These are phyloP conservation scores for Cicer arietinum DNA, from an alignment of 306 rosid genomes.

Conservation along the genomic window DNA sequence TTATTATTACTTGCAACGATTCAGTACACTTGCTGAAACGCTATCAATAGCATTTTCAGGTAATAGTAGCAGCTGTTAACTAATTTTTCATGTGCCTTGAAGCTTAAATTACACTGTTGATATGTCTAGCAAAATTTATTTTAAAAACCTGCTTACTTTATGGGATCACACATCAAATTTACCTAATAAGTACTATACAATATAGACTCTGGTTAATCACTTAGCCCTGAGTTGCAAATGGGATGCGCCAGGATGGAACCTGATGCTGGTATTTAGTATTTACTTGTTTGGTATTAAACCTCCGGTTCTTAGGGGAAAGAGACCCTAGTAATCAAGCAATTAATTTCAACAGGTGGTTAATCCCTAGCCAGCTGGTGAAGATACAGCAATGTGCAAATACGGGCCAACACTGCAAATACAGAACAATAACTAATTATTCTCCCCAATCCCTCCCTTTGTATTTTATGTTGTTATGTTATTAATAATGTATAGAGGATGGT, in stretches of 20 bases:
- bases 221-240: slow-evolving; percentile 8
- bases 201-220: slow-evolving; percentile 25
- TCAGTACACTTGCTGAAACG: too few relatives aligned
- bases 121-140: slow-evolving; percentile 16
- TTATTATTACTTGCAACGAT: too few relatives aligned
- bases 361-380: slow-evolving; percentile 13
- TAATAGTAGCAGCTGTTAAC: slow-evolving; percentile 44
- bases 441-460: slow-evolving; percentile 19
- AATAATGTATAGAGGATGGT: slow-evolving; percentile 3
- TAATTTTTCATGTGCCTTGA: slow-evolving; percentile 1
- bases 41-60: slow-evolving; percentile 89
- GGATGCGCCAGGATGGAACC: slow-evolving; percentile 19
- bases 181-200: background rate
- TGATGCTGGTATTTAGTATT: background rate
- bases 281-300: too few relatives aligned
- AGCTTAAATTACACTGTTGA: slow-evolving; percentile 18
- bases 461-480: slow-evolving; percentile 7
- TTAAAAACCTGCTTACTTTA: slow-evolving; percentile 1
- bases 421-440: slow-evolving; percentile 5
- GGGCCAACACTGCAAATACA: background rate
- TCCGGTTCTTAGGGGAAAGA: too few relatives aligned
- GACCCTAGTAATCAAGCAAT: background rate
- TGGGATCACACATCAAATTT: slow-evolving; percentile 20
- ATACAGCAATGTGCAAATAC: slow-evolving; percentile 1
- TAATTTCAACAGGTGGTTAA: slow-evolving; percentile 6